Evolutionary conservation across 2,329 filamentous ascomycete genomes (phyloP).

Genomic region (Capronia americana): DNA sequence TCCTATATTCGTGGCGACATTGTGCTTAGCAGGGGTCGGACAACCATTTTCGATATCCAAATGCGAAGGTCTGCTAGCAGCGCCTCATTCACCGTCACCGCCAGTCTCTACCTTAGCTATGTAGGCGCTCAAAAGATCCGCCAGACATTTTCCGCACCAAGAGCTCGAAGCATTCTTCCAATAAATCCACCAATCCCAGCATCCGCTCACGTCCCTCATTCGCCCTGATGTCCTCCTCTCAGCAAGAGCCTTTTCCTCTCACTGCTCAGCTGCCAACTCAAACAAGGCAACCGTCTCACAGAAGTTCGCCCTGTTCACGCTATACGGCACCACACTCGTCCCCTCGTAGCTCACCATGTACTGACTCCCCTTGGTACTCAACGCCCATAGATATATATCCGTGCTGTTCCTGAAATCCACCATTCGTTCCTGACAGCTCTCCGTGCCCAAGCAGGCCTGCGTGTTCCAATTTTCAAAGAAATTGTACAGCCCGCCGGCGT

Average conservation of each 20-base stretch:
- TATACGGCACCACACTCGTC: conserved; percentile 35
- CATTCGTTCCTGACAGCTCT: conserved; percentile 38
- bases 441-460: conserved; percentile 45
- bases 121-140: too few relatives aligned
- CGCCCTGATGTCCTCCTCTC: not conserved
- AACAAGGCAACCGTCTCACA: conserved; percentile 37
- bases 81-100: not conserved
- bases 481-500: conserved; percentile 70
- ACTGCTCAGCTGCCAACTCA: conserved; percentile 33
- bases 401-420: conserved; percentile 35
- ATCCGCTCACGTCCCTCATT: not conserved
- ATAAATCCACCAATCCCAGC: not conserved
- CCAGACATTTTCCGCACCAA: not conserved
- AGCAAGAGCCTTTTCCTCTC: not conserved
- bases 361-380: conserved; percentile 37
- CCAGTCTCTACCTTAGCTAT: not conserved
- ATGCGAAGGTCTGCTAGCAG: not conserved
- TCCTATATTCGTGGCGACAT: not conserved
- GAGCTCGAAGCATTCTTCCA: not conserved
- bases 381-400: conserved; percentile 37
- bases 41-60: not conserved
- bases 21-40: not conserved
- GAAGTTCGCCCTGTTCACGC: conserved; percentile 36
- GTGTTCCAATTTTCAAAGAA: conserved; percentile 63
- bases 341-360: conserved; percentile 38